A percentile compares a stretch with the other conserved stretches of the same genome.
These are phyloP conservation scores for Salicornia ramosissima DNA, from an alignment of 148 eudicot genomes.

Conservation along the genomic window DNA sequence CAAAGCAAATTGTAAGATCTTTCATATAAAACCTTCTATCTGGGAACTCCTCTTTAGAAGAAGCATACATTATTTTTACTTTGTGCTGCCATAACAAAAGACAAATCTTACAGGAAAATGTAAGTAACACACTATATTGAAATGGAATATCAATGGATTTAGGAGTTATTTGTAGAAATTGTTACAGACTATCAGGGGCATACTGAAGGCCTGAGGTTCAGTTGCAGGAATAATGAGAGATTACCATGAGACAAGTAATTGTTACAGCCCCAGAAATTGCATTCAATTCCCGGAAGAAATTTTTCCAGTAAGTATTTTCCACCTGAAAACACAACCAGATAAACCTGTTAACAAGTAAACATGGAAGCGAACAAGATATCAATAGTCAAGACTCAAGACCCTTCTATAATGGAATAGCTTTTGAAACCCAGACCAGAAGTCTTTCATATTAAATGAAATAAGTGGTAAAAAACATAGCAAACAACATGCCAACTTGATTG, in stretches of 20 bases:
- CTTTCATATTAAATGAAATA: not conserved
- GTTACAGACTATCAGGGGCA: not conserved
- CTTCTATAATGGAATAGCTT: not conserved
- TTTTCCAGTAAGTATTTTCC: conserved; percentile 48
- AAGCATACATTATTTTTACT: not conserved
- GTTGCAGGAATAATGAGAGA: conserved; percentile 12
- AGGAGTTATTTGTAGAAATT: not conserved
- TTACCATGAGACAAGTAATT: conserved; percentile 90
- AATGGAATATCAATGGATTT: not conserved
- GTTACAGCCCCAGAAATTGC: conserved; percentile 90
- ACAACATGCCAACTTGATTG: not conserved
- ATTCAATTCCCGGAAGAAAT: conserved; percentile 64
- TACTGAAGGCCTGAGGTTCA: not conserved
- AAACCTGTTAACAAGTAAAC: not conserved
- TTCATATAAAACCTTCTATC: conserved; percentile 7
- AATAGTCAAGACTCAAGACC: too few species aligned
- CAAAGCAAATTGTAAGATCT: not conserved
- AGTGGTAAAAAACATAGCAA: not conserved
- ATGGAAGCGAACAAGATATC: too few species aligned
- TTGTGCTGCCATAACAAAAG: not conserved
- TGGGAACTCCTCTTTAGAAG: not conserved
- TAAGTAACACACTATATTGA: not conserved
- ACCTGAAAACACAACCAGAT: conserved; percentile 38
- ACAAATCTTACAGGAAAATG: not conserved
- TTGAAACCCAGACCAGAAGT: too few species aligned